These are phyloP conservation scores for Ganoderma lucidum DNA, from an alignment of 1,284 basidiomycete genomes.

Conservation along the genomic window DNA sequence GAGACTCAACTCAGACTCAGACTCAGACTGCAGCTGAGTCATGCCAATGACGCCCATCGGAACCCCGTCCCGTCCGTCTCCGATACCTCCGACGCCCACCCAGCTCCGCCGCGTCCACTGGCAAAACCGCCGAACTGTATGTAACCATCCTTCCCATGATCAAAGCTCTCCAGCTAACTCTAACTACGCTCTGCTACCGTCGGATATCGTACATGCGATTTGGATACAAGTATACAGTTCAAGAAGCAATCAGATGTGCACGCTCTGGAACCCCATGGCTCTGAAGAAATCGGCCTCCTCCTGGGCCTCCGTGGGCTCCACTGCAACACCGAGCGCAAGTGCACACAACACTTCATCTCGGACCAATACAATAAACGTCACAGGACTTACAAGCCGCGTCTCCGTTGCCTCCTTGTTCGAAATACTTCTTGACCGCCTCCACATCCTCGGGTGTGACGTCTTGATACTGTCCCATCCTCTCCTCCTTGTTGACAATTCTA, in stretches of 20 bases:
- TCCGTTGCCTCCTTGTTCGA: conserved; percentile 11
- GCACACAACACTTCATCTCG: background rate
- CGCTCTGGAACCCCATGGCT: background rate
- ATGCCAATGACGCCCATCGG: background rate
- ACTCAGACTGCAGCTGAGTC: too few relatives aligned
- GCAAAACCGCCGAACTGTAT: too few relatives aligned
- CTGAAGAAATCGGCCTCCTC: background rate
- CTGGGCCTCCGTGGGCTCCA: background rate
- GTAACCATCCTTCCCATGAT: too few relatives aligned
- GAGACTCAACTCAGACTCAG: too few relatives aligned
- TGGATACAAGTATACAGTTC: background rate
- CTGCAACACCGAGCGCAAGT: background rate
- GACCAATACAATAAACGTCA: background rate
- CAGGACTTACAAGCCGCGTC: conserved; percentile 6
- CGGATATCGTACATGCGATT: background rate
- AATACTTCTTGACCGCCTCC: conserved; percentile 11
- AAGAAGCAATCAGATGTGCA: background rate
- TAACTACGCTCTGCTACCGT: background rate
- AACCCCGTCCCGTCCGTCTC: background rate
- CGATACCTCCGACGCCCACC: background rate
- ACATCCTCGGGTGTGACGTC: conserved; percentile 19
- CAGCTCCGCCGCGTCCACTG: too few relatives aligned
- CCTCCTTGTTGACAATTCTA: background rate
- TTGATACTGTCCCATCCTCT: conserved; percentile 10
- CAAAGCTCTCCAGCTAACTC: background rate